Percentiles rank a stretch among this genome's conserved stretches.
Evolutionary conservation across 75 land plant genomes (phyloP).

Genomic region (Ceratopteris richardii): DNA sequence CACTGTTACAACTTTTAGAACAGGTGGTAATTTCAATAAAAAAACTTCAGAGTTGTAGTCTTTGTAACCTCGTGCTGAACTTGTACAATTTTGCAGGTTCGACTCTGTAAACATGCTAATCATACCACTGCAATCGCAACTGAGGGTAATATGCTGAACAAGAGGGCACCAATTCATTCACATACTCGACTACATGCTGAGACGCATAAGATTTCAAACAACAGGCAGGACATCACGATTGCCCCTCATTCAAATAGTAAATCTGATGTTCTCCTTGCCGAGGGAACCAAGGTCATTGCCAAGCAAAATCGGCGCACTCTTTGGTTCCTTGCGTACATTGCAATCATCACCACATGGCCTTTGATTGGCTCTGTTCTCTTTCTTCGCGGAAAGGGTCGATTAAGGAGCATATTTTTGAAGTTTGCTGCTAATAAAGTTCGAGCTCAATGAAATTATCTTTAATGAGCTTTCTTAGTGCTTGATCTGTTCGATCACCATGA

Average conservation of each 20-base stretch:
- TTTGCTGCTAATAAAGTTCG: too few relatives aligned
- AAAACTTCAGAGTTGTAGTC: not conserved
- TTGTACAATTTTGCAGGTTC: too few relatives aligned
- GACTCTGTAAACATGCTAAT: too few relatives aligned
- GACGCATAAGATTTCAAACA: too few relatives aligned
- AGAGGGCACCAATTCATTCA: too few relatives aligned
- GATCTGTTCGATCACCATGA: too few relatives aligned
- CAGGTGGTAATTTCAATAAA: slow-evolving; percentile 13
- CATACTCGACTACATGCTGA: too few relatives aligned
- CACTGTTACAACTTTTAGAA: slow-evolving; percentile 23
- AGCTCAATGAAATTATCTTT: too few relatives aligned
- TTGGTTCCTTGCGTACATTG: slow-evolving; percentile 69
- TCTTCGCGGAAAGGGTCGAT: slow-evolving; percentile 22
- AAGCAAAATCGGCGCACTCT: slow-evolving; percentile 32
- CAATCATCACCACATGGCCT: slow-evolving; percentile 69
- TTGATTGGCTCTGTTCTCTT: slow-evolving; percentile 49
- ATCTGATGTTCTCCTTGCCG: not conserved
- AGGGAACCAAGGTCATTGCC: slow-evolving; percentile 3
- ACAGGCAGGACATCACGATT: not conserved
- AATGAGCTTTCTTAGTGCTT: too few relatives aligned
- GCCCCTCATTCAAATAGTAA: not conserved
- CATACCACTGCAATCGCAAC: too few relatives aligned
- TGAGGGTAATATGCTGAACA: too few relatives aligned
- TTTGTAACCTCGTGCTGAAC: not conserved
- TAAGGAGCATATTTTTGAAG: slow-evolving; percentile 11